phyloP scores from a whole-genome alignment of 108 stramenopile genomes.

The Nannochloropsis oceanica region DNA sequence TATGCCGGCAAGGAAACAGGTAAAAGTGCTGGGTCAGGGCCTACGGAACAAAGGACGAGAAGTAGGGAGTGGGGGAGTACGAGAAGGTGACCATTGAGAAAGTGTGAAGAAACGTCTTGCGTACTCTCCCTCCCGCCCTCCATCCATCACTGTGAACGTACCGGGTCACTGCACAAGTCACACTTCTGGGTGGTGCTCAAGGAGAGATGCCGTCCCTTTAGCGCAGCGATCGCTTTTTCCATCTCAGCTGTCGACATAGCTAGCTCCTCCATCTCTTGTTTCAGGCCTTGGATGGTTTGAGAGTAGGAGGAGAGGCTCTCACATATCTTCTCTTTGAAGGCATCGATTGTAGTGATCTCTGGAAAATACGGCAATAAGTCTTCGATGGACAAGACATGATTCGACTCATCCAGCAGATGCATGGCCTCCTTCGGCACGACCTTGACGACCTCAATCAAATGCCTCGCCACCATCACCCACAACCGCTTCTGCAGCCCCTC shows the following conservation, averaged over 20 bases:
- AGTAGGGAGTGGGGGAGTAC: neutral
- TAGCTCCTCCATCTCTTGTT: conserved; percentile 34
- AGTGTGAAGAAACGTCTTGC: neutral
- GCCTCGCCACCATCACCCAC: conserved; percentile 35
- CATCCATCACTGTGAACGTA: neutral
- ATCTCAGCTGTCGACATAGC: neutral
- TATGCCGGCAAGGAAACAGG: conserved; percentile 39
- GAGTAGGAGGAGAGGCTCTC: conserved; percentile 24
- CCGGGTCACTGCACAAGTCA: conserved; percentile 24
- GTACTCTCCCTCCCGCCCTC: neutral
- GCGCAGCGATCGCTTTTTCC: conserved; percentile 17
- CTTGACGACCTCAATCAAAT: conserved; percentile 6
- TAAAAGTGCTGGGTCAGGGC: conserved; percentile 18
- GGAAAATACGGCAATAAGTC: conserved; percentile 37
- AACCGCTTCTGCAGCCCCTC: conserved; percentile 15
- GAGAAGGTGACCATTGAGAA: neutral
- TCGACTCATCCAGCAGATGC: conserved; percentile 17
- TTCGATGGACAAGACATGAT: conserved; percentile 8
- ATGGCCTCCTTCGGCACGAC: conserved; percentile 6
- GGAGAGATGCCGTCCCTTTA: conserved; percentile 15
- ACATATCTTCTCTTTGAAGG: conserved; percentile 39
- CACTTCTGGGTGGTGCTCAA: conserved; percentile 20
- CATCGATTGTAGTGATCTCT: conserved; percentile 38
- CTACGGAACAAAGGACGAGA: neutral
- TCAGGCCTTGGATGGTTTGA: conserved; percentile 16